A percentile compares a stretch with the other conserved stretches of the same genome.
These are phyloP conservation scores for Linum usitatissimum DNA, from an alignment of 345 rosid genomes.

Conservation along the genomic window DNA sequence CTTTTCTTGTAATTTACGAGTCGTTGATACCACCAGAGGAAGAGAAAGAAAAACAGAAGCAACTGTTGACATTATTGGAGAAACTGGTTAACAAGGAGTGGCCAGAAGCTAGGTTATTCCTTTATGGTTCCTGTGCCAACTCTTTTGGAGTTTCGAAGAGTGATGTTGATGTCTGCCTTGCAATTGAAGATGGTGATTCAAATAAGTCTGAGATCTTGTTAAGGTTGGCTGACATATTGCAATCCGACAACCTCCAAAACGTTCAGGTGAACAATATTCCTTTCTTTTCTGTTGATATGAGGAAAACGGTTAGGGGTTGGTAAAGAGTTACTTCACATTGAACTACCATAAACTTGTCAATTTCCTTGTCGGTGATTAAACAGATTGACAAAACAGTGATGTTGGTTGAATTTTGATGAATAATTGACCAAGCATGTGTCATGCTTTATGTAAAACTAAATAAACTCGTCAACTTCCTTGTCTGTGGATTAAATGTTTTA, in stretches of 20 bases:
- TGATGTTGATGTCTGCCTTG: slow-evolving; percentile 90
- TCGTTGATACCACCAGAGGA: slow-evolving; percentile 73
- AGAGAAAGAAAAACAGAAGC: slow-evolving; percentile 77
- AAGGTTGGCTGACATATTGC: slow-evolving; percentile 75
- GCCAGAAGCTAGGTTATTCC: slow-evolving; percentile 75
- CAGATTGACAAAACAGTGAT: too few species aligned
- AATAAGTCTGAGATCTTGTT: slow-evolving; percentile 64
- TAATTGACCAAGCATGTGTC: too few species aligned
- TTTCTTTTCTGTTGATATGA: not conserved
- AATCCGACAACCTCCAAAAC: slow-evolving; percentile 71
- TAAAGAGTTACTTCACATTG: not conserved
- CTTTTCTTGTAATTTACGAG: slow-evolving; percentile 55
- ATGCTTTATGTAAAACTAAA: too few species aligned
- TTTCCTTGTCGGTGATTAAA: too few species aligned
- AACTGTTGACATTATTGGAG: slow-evolving; percentile 49
- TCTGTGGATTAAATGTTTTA: too few species aligned
- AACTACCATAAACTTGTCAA: not conserved
- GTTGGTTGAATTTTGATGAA: too few species aligned
- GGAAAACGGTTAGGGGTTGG: not conserved
- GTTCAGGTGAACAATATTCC: slow-evolving; percentile 60
- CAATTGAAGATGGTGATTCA: slow-evolving; percentile 40
- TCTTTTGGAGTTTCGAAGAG: slow-evolving; percentile 89
- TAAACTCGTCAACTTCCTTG: too few species aligned
- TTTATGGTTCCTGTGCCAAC: slow-evolving; percentile 94
- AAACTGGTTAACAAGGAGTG: slow-evolving; percentile 70